Base-by-base conservation (phyloP, 2,329 filamentous ascomycete species). In the Elsinoe arachidis region DNA sequence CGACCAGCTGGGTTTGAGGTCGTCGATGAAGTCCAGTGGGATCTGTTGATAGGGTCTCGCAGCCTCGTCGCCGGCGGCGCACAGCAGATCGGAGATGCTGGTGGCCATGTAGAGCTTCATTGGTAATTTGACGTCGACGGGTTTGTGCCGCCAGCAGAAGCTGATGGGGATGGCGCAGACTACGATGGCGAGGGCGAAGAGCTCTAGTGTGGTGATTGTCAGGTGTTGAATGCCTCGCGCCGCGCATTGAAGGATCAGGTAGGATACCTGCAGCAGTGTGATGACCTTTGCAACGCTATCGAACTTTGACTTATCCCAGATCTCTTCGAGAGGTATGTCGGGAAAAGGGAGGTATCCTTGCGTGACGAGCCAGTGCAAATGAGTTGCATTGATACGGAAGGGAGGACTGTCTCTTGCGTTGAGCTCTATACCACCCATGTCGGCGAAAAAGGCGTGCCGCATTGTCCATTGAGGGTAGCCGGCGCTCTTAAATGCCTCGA, bases 361-460 rank as follows among this genome's bases (percentile, higher is more conserved):
- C 11, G 17, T 15, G n/a, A 54, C 34, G 7, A 54, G 17, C 17
- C 23, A 54, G 11, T 14, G 23, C 19, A 54, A 12, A 7, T 54
- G 49, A 23, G 14, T 33, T 3, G 49, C 30, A 34, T 37, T 54
- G 49, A 54, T 33, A 7, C 26, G 12, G 17, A 54, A 54, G 4
- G 49, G 49, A 5, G 19, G 12, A 30, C 37, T 38, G 33, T 54
- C 34, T 23, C 17, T 23, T 19, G 49, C 15, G 11, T 54, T 5
- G 19, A 54, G 49, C 19, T 35, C 14, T 17, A 54, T 23, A 10
- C 49, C 49, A 14, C 49, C 49, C 37, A 41, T 41, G n/a, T 54
- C 49, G 11, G 59, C 59, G 30, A 56, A 60, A 33, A 60, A 60
- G n/a, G 51, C 57, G 33, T 60, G 59, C 10, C 59, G 47, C 30